phyloP scores from a whole-genome alignment of 148 eudicot genomes.

The Vaccinium macrocarpon region DNA sequence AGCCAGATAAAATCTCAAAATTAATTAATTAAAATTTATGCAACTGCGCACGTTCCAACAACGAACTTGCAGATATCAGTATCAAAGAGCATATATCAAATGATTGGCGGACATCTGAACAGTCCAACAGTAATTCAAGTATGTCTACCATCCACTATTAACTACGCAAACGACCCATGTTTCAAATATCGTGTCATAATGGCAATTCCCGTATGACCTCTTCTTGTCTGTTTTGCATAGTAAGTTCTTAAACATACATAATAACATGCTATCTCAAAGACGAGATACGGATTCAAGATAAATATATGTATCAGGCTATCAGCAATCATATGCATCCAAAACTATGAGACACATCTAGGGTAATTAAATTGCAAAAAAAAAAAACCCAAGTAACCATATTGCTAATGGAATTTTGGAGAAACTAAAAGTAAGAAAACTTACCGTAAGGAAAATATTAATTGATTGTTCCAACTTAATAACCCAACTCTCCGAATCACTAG shows the following conservation, averaged over 20 bases:
- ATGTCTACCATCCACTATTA: not conserved
- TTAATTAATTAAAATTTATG: not conserved
- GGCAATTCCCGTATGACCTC: not conserved
- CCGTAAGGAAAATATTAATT: conserved; percentile 77
- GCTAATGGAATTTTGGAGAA: not conserved
- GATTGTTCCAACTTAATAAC: conserved; percentile 81
- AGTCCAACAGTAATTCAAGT: not conserved
- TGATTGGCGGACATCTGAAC: not conserved
- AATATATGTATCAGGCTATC: not conserved
- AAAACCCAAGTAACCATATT: not conserved
- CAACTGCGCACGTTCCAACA: not conserved
- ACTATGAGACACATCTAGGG: not conserved
- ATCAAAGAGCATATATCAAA: not conserved
- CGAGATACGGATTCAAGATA: not conserved
- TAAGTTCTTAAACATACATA: not conserved
- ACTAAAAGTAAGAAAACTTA: conserved; percentile 19
- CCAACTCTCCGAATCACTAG: conserved; percentile 52
- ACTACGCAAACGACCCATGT: not conserved
- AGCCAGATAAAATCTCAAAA: not conserved
- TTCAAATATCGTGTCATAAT: not conserved
- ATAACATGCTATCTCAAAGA: not conserved
- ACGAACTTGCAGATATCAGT: not conserved
- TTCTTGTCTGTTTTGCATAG: not conserved
- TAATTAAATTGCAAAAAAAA: not conserved
- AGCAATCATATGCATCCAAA: conserved; percentile 1